A percentile compares a stretch with the other conserved stretches of the same genome.
Evolutionary conservation across 2,329 filamentous ascomycete genomes (phyloP).

Genomic region (Helminthosporium solani): DNA sequence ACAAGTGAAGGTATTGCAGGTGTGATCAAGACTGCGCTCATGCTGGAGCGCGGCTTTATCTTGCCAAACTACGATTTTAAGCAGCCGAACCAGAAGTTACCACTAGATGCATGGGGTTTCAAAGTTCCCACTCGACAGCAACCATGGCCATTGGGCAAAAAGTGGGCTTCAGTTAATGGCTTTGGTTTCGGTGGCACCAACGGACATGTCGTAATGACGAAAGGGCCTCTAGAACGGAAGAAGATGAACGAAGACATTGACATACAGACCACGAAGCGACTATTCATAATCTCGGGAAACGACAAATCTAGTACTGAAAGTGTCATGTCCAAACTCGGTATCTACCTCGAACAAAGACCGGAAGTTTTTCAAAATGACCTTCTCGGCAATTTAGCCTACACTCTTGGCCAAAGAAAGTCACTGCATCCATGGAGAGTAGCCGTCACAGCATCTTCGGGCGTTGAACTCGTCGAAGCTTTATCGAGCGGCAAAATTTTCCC

Average conservation of each 20-base stretch:
- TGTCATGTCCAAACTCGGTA: slow-evolving; percentile 22
- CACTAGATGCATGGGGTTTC: slow-evolving; percentile 23
- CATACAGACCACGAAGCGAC: slow-evolving; percentile 14
- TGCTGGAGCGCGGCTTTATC: slow-evolving; percentile 43
- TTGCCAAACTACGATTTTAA: slow-evolving; percentile 42
- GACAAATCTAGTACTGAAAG: slow-evolving; percentile 20
- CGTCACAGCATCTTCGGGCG: slow-evolving; percentile 13
- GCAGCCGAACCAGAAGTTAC: slow-evolving; percentile 35
- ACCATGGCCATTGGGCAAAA: slow-evolving; percentile 28
- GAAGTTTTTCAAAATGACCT: slow-evolving; percentile 29
- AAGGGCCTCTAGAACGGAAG: slow-evolving; percentile 18
- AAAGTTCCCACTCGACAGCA: slow-evolving; percentile 17
- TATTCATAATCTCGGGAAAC: slow-evolving; percentile 23
- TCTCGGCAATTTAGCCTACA: slow-evolving; percentile 28
- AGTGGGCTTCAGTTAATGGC: slow-evolving; percentile 48
- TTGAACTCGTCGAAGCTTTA: slow-evolving; percentile 17
- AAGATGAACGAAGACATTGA: slow-evolving; percentile 26
- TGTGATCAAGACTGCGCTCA: slow-evolving; percentile 44
- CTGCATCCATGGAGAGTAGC: slow-evolving; percentile 25
- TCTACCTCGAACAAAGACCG: slow-evolving; percentile 28
- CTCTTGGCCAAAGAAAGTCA: slow-evolving; percentile 24
- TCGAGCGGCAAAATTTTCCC: slow-evolving; percentile 19
- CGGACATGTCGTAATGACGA: slow-evolving; percentile 30
- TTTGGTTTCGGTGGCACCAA: slow-evolving; percentile 50
- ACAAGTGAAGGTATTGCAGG: slow-evolving; percentile 19